A percentile compares a stretch with the other conserved stretches of the same genome.
Conservation (phyloP, 352 stramenopile species). For the Phytophthora fragariaefolia region DNA sequence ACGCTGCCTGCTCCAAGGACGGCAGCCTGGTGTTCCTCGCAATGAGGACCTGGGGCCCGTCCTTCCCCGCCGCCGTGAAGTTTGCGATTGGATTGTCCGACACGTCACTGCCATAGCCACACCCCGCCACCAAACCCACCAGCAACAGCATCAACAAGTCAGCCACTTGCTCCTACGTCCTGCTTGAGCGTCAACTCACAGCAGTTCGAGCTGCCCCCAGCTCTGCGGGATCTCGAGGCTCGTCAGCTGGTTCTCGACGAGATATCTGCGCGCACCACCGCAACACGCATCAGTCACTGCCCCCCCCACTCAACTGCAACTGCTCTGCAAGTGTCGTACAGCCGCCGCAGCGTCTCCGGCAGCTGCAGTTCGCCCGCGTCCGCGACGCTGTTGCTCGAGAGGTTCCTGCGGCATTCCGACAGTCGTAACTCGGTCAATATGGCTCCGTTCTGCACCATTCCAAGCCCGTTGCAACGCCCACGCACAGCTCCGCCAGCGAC, state of each 20-base stretch:
- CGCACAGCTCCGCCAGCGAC: slow-evolving; percentile 23
- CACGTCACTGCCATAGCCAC: slow-evolving; percentile 26
- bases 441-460: neutral
- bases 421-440: slow-evolving; percentile 21
- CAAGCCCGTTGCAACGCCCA: neutral
- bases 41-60: slow-evolving; percentile 25
- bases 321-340: slow-evolving; percentile 17
- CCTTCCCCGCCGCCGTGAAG: slow-evolving; percentile 25
- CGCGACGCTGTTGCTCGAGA: slow-evolving; percentile 25
- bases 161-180: neutral
- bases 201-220: slow-evolving; percentile 23
- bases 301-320: neutral
- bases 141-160: neutral
- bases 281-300: neutral
- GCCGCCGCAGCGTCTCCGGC: slow-evolving; percentile 20
- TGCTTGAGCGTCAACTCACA: slow-evolving; percentile 21
- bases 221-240: slow-evolving; percentile 26
- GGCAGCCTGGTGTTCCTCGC: slow-evolving; percentile 31
- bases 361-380: slow-evolving; percentile 23
- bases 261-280: slow-evolving; percentile 18
- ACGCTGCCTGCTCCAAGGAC: slow-evolving; percentile 16
- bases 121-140: no score
- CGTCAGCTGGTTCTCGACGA: slow-evolving; percentile 23
- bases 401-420: slow-evolving; percentile 18
- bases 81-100: slow-evolving; percentile 40